Evolutionary conservation across 2,329 filamentous ascomycete genomes (phyloP).

Genomic region (Alternaria sp.): DNA sequence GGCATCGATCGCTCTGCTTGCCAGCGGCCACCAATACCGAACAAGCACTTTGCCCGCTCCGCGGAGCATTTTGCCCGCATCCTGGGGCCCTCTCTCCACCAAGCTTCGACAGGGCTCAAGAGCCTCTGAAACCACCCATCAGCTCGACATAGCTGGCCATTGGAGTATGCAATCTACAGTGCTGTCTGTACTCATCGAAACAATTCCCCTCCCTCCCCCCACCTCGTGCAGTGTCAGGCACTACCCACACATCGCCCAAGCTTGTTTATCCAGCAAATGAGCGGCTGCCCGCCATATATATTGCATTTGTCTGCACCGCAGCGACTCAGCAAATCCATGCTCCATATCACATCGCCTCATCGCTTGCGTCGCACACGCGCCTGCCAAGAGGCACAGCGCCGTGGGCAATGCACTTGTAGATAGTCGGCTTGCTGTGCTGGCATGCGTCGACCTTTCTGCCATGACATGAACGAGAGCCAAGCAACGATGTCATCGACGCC

Average conservation of each 20-base stretch:
- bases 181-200: background rate
- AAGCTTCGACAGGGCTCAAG: conserved; percentile 1
- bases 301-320: conserved; percentile 20
- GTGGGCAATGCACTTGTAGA: conserved; percentile 1
- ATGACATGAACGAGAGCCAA: background rate
- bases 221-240: conserved; percentile 1
- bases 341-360: conserved; percentile 18
- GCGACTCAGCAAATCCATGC: conserved; percentile 20
- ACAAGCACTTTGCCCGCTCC: conserved; percentile 17
- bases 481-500: background rate
- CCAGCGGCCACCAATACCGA: conserved; percentile 21
- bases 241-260: background rate
- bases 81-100: conserved; percentile 7
- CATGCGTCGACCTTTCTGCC: conserved; percentile 1
- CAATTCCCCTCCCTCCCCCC: too few species aligned
- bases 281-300: conserved; percentile 13
- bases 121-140: conserved; percentile 1
- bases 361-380: conserved; percentile 15
- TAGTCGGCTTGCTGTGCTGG: conserved; percentile 14
- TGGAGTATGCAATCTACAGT: background rate
- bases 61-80: conserved; percentile 11
- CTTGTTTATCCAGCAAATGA: conserved; percentile 22
- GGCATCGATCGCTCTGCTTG: background rate
- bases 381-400: conserved; percentile 12
- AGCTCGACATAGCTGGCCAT: conserved; percentile 1